phyloP scores from a whole-genome alignment of 1,139 yeast genomes.

The Pichia sp. region DNA sequence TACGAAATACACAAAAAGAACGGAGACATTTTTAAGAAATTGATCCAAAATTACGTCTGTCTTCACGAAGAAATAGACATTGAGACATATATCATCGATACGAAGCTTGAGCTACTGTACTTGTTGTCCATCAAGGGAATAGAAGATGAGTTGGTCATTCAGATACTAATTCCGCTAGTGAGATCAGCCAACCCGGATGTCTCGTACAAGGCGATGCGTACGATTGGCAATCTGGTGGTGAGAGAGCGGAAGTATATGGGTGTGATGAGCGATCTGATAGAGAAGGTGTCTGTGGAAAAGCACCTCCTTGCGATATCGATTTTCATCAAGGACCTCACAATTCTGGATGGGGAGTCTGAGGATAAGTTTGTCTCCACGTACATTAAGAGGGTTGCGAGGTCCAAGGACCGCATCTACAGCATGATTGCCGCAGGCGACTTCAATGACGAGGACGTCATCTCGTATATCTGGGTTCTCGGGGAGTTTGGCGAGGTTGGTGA shows the following conservation, averaged over 20 bases:
- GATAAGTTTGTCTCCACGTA: not conserved
- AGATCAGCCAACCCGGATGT: slow-evolving; percentile 7
- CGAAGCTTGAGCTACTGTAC: slow-evolving; percentile 83
- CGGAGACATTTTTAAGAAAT: not conserved
- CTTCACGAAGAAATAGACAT: slow-evolving; percentile 7
- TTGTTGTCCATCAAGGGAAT: slow-evolving; percentile 75
- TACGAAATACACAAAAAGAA: not conserved
- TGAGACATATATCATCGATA: slow-evolving; percentile 72
- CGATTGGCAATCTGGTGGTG: slow-evolving; percentile 84
- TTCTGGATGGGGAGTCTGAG: not conserved
- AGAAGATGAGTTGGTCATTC: slow-evolving; percentile 84
- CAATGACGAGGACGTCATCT: slow-evolving; percentile 14
- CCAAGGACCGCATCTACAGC: not conserved
- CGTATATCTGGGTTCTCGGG: slow-evolving; percentile 10
- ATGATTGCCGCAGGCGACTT: not conserved
- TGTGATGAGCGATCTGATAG: not conserved
- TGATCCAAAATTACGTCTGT: not conserved
- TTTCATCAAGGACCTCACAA: slow-evolving; percentile 2
- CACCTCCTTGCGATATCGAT: slow-evolving; percentile 6
- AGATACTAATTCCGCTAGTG: slow-evolving; percentile 63
- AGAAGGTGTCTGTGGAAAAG: slow-evolving; percentile 1
- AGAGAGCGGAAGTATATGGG: slow-evolving; percentile 34
- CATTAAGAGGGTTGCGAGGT: not conserved
- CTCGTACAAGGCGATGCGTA: slow-evolving; percentile 70
- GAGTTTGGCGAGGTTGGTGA: slow-evolving; percentile 3